Percentiles rank a stretch among this genome's conserved stretches.
phyloP scores from a whole-genome alignment of 257 asterid genomes.

The Solanum habrochaites region DNA sequence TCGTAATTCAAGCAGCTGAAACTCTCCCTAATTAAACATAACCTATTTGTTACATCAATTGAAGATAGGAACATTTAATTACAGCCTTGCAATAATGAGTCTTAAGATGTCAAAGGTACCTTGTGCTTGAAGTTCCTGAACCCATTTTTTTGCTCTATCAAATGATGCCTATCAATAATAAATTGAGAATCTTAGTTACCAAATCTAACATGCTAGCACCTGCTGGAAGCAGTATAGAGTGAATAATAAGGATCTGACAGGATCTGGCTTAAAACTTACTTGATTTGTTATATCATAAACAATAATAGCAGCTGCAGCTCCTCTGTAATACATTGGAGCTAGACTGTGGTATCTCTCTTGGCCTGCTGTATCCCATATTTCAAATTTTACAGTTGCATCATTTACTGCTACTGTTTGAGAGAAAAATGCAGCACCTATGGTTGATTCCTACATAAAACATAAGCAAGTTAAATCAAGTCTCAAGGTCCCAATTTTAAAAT shows the following conservation, averaged over 20 bases:
- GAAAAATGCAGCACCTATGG: conserved; percentile 85
- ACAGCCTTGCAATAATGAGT: background rate
- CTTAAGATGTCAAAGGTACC: conserved; percentile 26
- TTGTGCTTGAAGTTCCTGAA: conserved; percentile 84
- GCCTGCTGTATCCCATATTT: conserved; percentile 93
- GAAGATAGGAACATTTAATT: background rate
- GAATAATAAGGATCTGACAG: background rate
- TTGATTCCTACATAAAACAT: conserved; percentile 52
- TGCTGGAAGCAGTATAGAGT: background rate
- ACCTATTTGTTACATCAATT: background rate
- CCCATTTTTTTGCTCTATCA: conserved; percentile 87
- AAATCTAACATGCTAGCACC: background rate
- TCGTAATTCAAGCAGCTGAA: background rate
- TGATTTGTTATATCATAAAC: conserved; percentile 73
- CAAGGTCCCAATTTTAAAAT: background rate
- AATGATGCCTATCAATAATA: conserved; percentile 47
- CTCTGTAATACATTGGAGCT: conserved; percentile 91
- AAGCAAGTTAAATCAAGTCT: conserved; percentile 1
- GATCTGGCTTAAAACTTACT: conserved; percentile 15
- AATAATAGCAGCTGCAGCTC: conserved; percentile 83
- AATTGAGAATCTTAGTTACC: background rate
- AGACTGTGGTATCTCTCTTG: conserved; percentile 91
- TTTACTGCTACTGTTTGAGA: conserved; percentile 78
- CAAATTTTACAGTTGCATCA: conserved; percentile 77
- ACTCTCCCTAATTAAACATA: background rate